Base-by-base conservation (phyloP, 106 monocot species). In the Allium cepa region DNA sequence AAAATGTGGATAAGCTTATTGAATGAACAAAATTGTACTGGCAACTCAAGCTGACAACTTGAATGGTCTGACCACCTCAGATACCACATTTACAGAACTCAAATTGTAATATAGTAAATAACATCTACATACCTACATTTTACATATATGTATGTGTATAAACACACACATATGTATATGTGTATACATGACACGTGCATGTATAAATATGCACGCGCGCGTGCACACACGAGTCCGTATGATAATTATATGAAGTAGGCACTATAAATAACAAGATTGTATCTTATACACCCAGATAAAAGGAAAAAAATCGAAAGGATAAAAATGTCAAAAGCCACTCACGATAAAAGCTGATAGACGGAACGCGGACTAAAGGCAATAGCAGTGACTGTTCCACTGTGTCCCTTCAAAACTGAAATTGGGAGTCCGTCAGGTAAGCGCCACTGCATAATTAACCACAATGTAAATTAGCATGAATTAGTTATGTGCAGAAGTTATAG, bases 331-430 rank as follows among this genome's bases (percentile, higher is more conserved):
- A 61, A 74, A 3, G 62, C 65, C 14, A 87, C 93, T 87, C 72
- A 99, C 99, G 99, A 99, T 69, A 99, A 85, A 66, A 99, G 87
- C 63, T 99, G 99, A 66, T 87, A 93, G 49, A 78, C 75, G 18
- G 71, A 79, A 63, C 99, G 82, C 46, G 99, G 99, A 76, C 93
- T 99, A 76, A 99, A 99, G 26, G 87, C 90, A 74, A 99, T 93
- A 66, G 99, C 99, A 79, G 99, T 99, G 59, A 99, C 99, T 71
- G 75, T 85, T 73, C 79, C 84, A 69, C 87, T 90, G 69, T 99
- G 99, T 7, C 99, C 99, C 68, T 80, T 90, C 69, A 99, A 78
- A 18, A 99, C 90, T 47, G 99, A 99, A 74, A 99, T 90, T 16
- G 93, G 99, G 12, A 87, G 73, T 26, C 99, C 99, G 85, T 99